Base-by-base conservation (phyloP, 1,284 basidiomycete species). In the Trichosporon inkin region DNA sequence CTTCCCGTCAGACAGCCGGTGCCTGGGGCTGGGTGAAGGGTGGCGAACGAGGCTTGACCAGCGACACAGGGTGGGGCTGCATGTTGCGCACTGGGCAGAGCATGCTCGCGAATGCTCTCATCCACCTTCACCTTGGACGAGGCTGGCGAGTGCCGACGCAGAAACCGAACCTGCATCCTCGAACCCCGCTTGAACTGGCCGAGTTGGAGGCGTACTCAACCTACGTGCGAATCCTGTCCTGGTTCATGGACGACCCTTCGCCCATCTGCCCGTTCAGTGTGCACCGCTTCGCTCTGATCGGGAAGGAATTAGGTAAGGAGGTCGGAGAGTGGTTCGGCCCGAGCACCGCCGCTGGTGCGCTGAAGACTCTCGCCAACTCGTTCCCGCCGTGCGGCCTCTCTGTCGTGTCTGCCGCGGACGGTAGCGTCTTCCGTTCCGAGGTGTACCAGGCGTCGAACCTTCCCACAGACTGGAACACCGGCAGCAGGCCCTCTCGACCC, bases 271-370 rank as follows among this genome's bases (percentile, higher is more conserved):
- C 95, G 0, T 99, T 98, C 76, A 91, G 90, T 65, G 91, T 99
- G 1, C 95, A 99, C 78, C 85, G 92, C 41, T 96, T 99, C 88
- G 94, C 94, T 0, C 80, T 92, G 16, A 89, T 93, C 10, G 95
- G 95, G 3, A 95, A 96, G 74, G 88, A 93, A 65, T 83, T 97
- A 1, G 95, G 95, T 13, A 97, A 92, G 67, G 91, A 94, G 67
- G 89, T 97, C 0, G 95, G 95, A 2, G 89, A 93, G 76, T 98
- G 95, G 95, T 98, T 98, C 71, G 95, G 95, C 0, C 95, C 95
- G 0, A 95, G 91, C 72, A 95, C 92, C 0, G 95, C 95, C 32
- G 92, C 94, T 6, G 93, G 93, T 36, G 94, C 92, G 14, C 89
- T 98, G 80, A 92, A 89, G 88, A 84, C 86, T 0, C 84, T 96